Percentiles rank a stretch among this genome's conserved stretches.
phyloP scores from a whole-genome alignment of 306 rosid species.

The Boehmeria nivea region DNA sequence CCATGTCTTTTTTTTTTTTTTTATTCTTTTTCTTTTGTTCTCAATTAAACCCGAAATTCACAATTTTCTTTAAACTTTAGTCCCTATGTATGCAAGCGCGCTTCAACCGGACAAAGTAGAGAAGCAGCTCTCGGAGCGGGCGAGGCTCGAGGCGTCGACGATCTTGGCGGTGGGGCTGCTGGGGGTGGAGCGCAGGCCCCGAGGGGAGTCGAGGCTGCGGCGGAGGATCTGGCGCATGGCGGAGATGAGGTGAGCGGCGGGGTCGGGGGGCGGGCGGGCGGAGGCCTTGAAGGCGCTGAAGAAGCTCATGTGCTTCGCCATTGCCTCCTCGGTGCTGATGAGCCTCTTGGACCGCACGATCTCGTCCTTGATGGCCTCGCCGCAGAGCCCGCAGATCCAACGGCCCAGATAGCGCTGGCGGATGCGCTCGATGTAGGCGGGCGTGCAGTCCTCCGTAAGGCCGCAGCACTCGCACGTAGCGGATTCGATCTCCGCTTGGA shows the following conservation, averaged over 20 bases:
- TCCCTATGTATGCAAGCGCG: constrained; percentile 17
- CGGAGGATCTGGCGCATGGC: constrained; percentile 89
- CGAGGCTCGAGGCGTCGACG: constrained; percentile 31
- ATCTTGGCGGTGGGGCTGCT: constrained; percentile 48
- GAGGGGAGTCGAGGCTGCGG: constrained; percentile 71
- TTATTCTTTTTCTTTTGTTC: constrained; percentile 18
- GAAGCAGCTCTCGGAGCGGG: constrained; percentile 69
- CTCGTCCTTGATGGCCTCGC: constrained; percentile 86
- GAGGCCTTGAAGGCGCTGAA: constrained; percentile 65
- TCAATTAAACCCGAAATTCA: constrained; percentile 25
- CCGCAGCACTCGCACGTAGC: constrained; percentile 90
- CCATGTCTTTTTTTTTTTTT: constrained; percentile 19
- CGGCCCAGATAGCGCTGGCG: constrained; percentile 62
- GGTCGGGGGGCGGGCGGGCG: constrained; percentile 71
- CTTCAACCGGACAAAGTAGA: constrained; percentile 59
- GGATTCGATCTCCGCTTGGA: constrained; percentile 59
- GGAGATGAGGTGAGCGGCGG: constrained; percentile 64
- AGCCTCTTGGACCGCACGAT: constrained; percentile 65
- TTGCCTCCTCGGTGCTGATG: constrained; percentile 77
- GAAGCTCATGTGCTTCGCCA: constrained; percentile 70
- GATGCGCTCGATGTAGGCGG: constrained; percentile 63
- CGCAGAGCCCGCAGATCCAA: constrained; percentile 92
- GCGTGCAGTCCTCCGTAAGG: constrained; percentile 87
- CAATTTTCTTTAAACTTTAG: constrained; percentile 4
- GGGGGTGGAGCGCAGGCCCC: constrained; percentile 52